Evolutionary conservation across 257 asterid genomes (phyloP), one percentile per base, ranked within the genome.

Genomic region (Eustoma russellianum): DNA sequence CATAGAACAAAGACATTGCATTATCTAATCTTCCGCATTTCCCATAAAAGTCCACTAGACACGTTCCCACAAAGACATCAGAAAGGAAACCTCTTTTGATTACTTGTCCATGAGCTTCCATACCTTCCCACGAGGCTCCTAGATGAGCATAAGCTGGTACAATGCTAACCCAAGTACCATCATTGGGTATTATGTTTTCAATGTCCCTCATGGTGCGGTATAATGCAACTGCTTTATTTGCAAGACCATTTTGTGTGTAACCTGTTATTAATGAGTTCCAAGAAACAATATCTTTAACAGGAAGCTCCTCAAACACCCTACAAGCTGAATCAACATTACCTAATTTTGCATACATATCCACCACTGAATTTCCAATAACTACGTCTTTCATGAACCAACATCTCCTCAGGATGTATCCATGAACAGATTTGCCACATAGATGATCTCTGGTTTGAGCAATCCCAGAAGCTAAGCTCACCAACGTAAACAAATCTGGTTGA

Each of bases 331-430:
- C 86, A 17, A 71, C 56, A 44, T 73, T 33, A 61, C 97, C 95
- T 72, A 80, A 59, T 68, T 88, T 88, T 41, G 86, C 86, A 74
- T 88, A 88, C 97, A 88, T 88, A 70, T 88, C 95, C 17, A 82
- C 79, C 35, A 88, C 30, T 34, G 83, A 79, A 77, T 88, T 88
- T 64, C 89, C 94, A 35, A 85, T 66, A 45, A 79, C 53, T 34
- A 61, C 56, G 57, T 75, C 75, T 50, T 72, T 67, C 13, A 41
- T 45, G 53, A 82, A 72, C 97, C 86, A 85, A 56, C 60, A 70
- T 64, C 84, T 82, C 66, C 94, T 77, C 12, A 59, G 46, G 41
- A 77, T 62, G 54, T 65, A 82, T 12, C 85, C 94, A 75, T 88
- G 97, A 46, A 80, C 59, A 35, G 86, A 74, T 77, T 70, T 80